These are phyloP conservation scores for Stephania japonica DNA, from an alignment of 164 flowering plant genomes.

Conservation along the genomic window DNA sequence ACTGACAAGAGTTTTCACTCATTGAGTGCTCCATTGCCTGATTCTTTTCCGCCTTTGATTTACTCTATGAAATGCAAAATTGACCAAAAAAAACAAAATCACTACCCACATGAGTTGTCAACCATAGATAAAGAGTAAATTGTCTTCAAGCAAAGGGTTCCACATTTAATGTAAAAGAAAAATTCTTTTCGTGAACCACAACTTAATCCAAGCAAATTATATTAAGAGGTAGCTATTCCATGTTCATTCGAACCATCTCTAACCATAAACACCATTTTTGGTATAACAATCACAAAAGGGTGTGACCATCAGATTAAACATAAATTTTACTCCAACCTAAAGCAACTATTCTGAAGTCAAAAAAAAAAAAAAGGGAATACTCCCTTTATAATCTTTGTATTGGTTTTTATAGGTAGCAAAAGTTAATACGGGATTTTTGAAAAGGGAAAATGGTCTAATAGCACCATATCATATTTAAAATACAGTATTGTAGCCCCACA, in stretches of 20 bases:
- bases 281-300: no score
- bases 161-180: background rate
- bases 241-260: background rate
- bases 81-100: background rate
- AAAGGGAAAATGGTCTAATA: background rate
- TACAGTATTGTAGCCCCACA: background rate
- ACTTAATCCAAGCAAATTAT: background rate
- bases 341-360: no score
- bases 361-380: no score
- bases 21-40: constrained; percentile 89
- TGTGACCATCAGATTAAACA: no score
- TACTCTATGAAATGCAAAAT: constrained; percentile 54
- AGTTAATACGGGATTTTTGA: no score
- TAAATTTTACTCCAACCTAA: no score
- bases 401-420: no score
- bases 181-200: background rate
- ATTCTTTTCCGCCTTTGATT: constrained; percentile 95
- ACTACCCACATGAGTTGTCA: background rate
- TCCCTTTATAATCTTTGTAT: no score
- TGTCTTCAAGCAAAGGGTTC: no score
- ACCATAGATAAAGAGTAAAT: background rate
- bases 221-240: background rate
- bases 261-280: no score
- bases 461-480: background rate
- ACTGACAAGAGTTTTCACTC: constrained; percentile 97